Evolutionary conservation across 2,329 filamentous ascomycete genomes (phyloP).

Genomic region (Fusarium domesticum): DNA sequence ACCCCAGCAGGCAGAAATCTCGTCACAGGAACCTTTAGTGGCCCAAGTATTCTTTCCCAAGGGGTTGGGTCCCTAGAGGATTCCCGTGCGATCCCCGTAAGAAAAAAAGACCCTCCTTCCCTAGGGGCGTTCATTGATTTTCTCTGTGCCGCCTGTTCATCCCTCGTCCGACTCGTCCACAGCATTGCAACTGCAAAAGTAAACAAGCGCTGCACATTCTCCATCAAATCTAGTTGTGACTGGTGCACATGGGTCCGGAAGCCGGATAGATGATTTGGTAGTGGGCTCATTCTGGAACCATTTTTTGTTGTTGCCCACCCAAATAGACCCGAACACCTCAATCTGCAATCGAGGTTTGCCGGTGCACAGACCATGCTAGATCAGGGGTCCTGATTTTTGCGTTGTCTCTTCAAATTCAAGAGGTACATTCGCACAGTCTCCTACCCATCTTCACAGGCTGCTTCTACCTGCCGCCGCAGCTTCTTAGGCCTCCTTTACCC

Average conservation of each 20-base stretch:
- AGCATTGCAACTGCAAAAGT: not conserved
- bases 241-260: conserved; percentile 29
- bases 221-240: conserved; percentile 7
- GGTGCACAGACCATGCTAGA: conserved; percentile 11
- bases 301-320: conserved; percentile 16
- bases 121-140: conserved; percentile 13
- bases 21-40: no score
- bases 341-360: conserved; percentile 18
- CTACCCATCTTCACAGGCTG: not conserved
- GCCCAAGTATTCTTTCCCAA: no score
- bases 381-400: conserved; percentile 17
- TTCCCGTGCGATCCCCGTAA: conserved; percentile 23
- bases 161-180: no score
- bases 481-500: not conserved
- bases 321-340: not conserved
- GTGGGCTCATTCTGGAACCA: conserved; percentile 39
- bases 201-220: not conserved
- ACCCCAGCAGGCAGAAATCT: conserved; percentile 8
- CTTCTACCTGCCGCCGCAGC: not conserved
- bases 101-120: no score
- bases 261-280: conserved; percentile 29
- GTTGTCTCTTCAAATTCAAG: no score
- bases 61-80: conserved; percentile 24
- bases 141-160: conserved; percentile 1
- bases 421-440: no score